Conservation (phyloP, 306 rosid species). For the Quercus mongolica region DNA sequence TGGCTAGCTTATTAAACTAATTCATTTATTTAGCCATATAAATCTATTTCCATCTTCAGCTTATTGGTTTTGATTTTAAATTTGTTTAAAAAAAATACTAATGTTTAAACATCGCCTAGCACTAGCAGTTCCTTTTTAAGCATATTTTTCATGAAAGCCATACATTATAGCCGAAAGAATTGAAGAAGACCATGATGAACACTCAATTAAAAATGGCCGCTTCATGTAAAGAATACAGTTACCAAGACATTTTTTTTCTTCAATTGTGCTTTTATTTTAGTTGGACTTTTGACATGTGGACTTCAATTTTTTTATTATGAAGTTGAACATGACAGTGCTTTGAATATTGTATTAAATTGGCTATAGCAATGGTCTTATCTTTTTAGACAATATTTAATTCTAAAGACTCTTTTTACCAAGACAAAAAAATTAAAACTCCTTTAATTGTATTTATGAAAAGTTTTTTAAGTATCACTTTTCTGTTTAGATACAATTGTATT, state of each 20-base stretch:
- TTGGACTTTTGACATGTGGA: background rate
- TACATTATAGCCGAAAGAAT: background rate
- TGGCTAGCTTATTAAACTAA: slow-evolving; percentile 10
- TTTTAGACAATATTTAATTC: background rate
- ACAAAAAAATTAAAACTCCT: too few species aligned
- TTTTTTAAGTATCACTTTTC: too few species aligned
- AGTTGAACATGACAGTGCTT: background rate
- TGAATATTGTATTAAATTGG: slow-evolving; percentile 5
- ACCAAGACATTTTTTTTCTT: background rate
- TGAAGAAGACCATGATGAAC: background rate
- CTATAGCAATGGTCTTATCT: background rate
- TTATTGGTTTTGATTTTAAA: background rate
- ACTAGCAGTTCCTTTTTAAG: background rate
- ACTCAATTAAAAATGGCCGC: background rate
- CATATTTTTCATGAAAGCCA: background rate
- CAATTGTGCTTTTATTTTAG: background rate
- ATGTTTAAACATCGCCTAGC: background rate
- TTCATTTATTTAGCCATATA: background rate
- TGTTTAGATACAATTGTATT: too few species aligned
- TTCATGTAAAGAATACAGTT: background rate
- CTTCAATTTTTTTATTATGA: background rate
- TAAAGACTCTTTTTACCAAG: background rate
- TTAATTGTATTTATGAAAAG: too few species aligned
- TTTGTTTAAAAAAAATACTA: background rate
- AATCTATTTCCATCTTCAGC: background rate